These are phyloP conservation scores for Phytophthora macrochlamydospora DNA, from an alignment of 352 stramenopile genomes.

Conservation along the genomic window DNA sequence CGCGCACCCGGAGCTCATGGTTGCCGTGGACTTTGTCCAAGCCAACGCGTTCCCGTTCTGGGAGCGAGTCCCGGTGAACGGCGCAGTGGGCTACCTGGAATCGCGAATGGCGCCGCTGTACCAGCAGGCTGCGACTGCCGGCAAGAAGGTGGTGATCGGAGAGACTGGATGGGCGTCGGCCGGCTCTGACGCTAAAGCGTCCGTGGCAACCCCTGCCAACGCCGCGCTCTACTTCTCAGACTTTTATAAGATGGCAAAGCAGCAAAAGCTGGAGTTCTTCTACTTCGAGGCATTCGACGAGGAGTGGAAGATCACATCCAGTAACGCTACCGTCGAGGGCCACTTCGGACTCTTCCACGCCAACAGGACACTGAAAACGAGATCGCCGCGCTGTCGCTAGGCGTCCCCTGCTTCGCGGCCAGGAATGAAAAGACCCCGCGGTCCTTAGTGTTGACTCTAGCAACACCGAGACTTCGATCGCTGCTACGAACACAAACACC, in stretches of 20 bases:
- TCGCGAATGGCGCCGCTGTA: constrained; percentile 47
- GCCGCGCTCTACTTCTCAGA: constrained; percentile 63
- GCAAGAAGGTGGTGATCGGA: constrained; percentile 64
- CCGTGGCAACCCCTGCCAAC: constrained; percentile 43
- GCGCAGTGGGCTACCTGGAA: constrained; percentile 47
- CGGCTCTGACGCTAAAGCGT: constrained; percentile 43
- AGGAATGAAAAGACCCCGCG: constrained; percentile 18
- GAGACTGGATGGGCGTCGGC: constrained; percentile 72
- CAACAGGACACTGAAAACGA: constrained; percentile 53
- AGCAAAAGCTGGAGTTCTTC: constrained; percentile 60
- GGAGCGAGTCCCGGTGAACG: constrained; percentile 47
- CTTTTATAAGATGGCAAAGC: constrained; percentile 50
- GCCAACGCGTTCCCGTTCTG: constrained; percentile 78
- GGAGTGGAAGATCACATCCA: constrained; percentile 52
- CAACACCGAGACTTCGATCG: not conserved
- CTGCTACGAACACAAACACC: too few species aligned
- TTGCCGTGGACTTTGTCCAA: constrained; percentile 60
- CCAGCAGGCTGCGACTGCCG: constrained; percentile 20
- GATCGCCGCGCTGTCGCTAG: constrained; percentile 35
- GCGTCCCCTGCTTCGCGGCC: constrained; percentile 8
- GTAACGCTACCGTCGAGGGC: constrained; percentile 57
- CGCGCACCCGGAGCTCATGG: constrained; percentile 43
- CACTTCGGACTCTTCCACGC: constrained; percentile 64
- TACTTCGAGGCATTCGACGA: constrained; percentile 78
- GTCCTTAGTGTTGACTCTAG: constrained; percentile 1